Percentiles rank a stretch among this genome's conserved stretches.
Conservation (phyloP, 768 basidiomycete species). For the Kwoniella botswanensis region DNA sequence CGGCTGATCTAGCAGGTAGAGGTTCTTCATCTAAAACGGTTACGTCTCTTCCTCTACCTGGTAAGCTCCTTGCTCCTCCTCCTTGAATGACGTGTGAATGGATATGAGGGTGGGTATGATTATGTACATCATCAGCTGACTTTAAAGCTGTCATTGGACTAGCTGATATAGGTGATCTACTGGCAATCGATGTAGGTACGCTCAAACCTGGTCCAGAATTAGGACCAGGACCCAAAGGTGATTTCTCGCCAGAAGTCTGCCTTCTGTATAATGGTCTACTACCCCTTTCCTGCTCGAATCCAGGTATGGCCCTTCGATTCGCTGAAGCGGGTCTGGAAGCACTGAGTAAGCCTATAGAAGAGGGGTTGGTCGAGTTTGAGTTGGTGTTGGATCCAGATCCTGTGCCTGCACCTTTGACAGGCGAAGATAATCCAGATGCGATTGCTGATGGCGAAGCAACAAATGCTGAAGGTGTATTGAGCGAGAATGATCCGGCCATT, state of each 20-base stretch:
- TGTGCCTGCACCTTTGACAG: not conserved
- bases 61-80: constrained; percentile 37
- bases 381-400: constrained; percentile 2
- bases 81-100: not conserved
- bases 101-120: constrained; percentile 1
- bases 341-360: constrained; percentile 40
- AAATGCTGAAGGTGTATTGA: constrained; percentile 19
- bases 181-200: not conserved
- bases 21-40: constrained; percentile 4
- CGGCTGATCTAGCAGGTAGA: constrained; percentile 29
- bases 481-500: constrained; percentile 52
- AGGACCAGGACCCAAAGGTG: constrained; percentile 22
- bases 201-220: not conserved
- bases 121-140: constrained; percentile 15
- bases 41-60: constrained; percentile 31
- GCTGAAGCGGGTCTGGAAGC: constrained; percentile 39
- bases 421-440: not conserved
- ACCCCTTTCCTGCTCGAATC: constrained; percentile 1
- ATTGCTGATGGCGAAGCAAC: constrained; percentile 20
- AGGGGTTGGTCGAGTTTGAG: constrained; percentile 9
- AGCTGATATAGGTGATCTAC: constrained; percentile 8
- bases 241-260: constrained; percentile 25
- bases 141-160: constrained; percentile 21
- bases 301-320: constrained; percentile 14
- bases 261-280: constrained; percentile 24